phyloP scores from a whole-genome alignment of 1,284 basidiomycete species.

The Microbotryomycetes sp. region DNA sequence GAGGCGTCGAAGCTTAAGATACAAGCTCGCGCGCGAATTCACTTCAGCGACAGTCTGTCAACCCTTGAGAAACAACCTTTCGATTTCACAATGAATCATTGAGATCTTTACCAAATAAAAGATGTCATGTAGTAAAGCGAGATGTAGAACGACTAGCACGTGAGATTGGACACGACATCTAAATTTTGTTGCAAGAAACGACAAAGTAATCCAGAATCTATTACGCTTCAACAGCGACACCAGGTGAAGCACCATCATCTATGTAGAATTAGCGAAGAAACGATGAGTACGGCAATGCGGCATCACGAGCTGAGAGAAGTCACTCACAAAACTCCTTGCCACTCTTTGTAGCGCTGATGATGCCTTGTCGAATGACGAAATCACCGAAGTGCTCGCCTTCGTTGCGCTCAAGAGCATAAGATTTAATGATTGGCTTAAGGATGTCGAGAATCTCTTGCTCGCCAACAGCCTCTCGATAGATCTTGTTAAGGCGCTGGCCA shows the following conservation, averaged over 20 bases:
- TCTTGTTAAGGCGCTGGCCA: slow-evolving; percentile 58
- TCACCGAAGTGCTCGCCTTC: slow-evolving; percentile 95
- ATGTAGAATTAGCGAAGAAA: no score
- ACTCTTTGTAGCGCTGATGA: slow-evolving; percentile 30
- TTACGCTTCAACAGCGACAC: neutral
- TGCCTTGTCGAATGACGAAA: slow-evolving; percentile 61
- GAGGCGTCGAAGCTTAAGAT: no score
- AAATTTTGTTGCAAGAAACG: no score
- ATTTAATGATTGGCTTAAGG: slow-evolving; percentile 84
- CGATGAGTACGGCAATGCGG: no score
- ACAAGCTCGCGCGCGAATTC: no score
- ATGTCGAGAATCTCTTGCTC: slow-evolving; percentile 92
- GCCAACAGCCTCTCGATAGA: slow-evolving; percentile 68
- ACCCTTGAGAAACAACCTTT: no score
- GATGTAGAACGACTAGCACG: no score
- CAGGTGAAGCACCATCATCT: neutral
- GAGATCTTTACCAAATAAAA: no score
- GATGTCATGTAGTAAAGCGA: no score
- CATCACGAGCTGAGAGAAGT: neutral
- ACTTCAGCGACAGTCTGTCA: no score
- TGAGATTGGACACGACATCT: no score
- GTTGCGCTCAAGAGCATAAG: slow-evolving; percentile 77
- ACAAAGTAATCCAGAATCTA: neutral
- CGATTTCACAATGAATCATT: no score
- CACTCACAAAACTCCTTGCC: slow-evolving; percentile 33